A percentile compares a stretch with the other conserved stretches of the same genome.
Evolutionary conservation across 2,329 filamentous ascomycete species (phyloP).

Genomic region (Acephala macrosclerotiorum): DNA sequence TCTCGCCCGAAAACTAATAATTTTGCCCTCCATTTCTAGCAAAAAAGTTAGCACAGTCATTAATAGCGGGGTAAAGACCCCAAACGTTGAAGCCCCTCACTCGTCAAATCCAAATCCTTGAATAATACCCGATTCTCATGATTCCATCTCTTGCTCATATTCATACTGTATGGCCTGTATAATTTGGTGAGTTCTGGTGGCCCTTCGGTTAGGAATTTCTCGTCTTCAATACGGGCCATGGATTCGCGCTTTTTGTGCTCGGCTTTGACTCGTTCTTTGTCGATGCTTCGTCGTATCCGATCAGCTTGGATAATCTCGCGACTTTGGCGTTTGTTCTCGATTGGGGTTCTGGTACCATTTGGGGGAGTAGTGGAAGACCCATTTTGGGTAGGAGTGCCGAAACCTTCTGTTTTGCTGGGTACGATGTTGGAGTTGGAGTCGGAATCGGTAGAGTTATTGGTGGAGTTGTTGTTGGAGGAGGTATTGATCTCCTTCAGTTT

Average conservation of each 20-base stretch:
- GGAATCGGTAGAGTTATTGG: conserved; percentile 15
- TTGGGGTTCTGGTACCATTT: conserved; percentile 20
- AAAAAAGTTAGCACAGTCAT: conserved; percentile 5
- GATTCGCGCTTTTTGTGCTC: conserved; percentile 39
- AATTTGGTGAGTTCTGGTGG: conserved; percentile 40
- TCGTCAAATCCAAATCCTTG: conserved; percentile 41
- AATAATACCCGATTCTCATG: conserved; percentile 41
- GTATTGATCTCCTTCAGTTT: conserved; percentile 35
- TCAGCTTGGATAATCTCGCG: conserved; percentile 36
- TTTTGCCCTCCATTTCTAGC: conserved; percentile 38
- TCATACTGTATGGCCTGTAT: conserved; percentile 45
- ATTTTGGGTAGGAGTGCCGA: conserved; percentile 12
- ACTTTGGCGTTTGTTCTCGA: conserved; percentile 34
- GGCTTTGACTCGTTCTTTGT: conserved; percentile 37
- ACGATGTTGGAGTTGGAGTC: conserved; percentile 12
- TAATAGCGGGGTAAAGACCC: neutral
- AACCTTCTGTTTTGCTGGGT: conserved; percentile 28
- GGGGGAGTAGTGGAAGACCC: conserved; percentile 15
- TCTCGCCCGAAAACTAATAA: conserved; percentile 67
- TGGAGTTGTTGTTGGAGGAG: conserved; percentile 14
- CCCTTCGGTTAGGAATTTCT: conserved; percentile 40
- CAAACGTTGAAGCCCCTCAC: conserved; percentile 28
- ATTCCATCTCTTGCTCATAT: conserved; percentile 44
- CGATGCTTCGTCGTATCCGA: conserved; percentile 35
- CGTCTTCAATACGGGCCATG: conserved; percentile 41